Base-by-base conservation (phyloP, 192 early-diverging fungal genomes). In the Lobulomyces angularis region DNA sequence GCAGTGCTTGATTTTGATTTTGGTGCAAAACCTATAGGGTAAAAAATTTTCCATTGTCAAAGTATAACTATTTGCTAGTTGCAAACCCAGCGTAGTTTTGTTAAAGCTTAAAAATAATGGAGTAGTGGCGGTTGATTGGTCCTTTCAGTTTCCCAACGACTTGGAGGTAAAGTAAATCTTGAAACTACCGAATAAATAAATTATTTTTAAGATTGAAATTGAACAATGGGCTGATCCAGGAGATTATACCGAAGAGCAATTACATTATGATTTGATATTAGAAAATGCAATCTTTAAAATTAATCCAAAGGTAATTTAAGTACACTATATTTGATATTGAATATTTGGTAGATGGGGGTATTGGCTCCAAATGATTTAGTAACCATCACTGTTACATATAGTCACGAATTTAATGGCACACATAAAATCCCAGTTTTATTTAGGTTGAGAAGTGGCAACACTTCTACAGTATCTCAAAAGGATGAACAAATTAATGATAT, bases 211-310 rank as follows among this genome's bases (percentile, higher is more conserved):
- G 55, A 56, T 65, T 22, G 64, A 72, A 37, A 57, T 74, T 27
- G 71, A 74, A 37, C 52, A 60, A 19, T 74, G 71, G 71, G 71
- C 71, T 1, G 61, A 70, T 39, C 67, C 64, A 6, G 68, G 65
- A 8, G 63, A 69, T 41, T 69, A 59, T 41, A 61, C 63, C 8
- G 71, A 74, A 9, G 69, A 74, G 32, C 71, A 74, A 35, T 34
- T 69, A 5, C 53, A 58, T 19, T 46, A 58, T 14, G 72, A 68
- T 43, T 46, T 73, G 40, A 71, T 74, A 34, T 35, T 65, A 9
- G 71, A 74, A 35, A 74, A 74, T 39, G 36, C 41, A 8, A 25
- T 74, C 21, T 74, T 74, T 36, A 26, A 46, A 1, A 61, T 74
- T 2, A 34, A 43, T 12, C 71, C 71, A 16, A 74, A 70, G 45